Evolutionary conservation across 176 grass and related monocot genomes (phyloP).

Genomic region (Microstegium vimineum): DNA sequence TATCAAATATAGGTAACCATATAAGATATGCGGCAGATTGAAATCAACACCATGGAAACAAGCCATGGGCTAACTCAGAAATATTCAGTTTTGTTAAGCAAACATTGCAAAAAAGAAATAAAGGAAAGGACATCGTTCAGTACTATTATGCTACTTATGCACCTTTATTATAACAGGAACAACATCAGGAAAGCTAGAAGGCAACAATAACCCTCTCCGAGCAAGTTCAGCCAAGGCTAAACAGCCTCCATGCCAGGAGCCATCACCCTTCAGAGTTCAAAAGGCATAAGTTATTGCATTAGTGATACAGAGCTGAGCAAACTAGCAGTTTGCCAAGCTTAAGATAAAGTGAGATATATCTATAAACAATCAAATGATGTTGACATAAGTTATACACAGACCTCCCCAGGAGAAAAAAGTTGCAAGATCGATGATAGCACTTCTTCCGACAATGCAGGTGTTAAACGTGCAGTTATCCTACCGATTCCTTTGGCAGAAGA

Average conservation of each 20-base stretch:
- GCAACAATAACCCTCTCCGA: constrained; percentile 83
- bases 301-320: neutral
- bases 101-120: neutral
- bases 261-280: constrained; percentile 69
- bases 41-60: constrained; percentile 6
- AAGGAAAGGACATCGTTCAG: neutral
- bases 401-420: constrained; percentile 91
- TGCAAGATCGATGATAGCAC: constrained; percentile 86
- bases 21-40: neutral
- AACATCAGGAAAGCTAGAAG: constrained; percentile 79
- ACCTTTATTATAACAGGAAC: constrained; percentile 84
- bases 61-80: neutral
- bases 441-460: constrained; percentile 81
- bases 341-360: neutral
- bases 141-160: constrained; percentile 9
- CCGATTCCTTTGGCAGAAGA: constrained; percentile 97
- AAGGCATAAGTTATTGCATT: constrained; percentile 17
- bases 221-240: constrained; percentile 96
- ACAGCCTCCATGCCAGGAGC: constrained; percentile 96
- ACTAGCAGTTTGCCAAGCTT: constrained; percentile 23
- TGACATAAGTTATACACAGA: constrained; percentile 31
- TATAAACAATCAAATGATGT: constrained; percentile 10
- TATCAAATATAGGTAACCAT: constrained; percentile 10
- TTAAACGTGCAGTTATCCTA: constrained; percentile 91
- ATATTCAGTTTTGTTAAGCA: neutral